phyloP scores from a whole-genome alignment of 169 alveolate genomes.

The Plasmodium knowlesi region DNA sequence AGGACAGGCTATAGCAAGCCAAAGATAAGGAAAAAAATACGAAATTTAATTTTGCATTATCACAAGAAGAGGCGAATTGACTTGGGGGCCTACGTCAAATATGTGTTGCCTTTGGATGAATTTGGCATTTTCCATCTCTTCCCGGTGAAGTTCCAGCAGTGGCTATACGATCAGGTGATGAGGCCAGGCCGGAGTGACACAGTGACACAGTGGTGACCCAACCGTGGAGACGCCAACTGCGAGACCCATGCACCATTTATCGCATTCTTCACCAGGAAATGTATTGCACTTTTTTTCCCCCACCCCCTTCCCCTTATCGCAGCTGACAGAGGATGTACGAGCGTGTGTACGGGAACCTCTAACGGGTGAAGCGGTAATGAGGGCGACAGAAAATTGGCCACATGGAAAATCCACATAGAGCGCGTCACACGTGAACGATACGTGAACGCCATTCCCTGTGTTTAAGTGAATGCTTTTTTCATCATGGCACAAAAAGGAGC shows the following conservation, averaged over 20 bases:
- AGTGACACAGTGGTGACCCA: neutral
- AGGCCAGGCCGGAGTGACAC: neutral
- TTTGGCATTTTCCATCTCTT: constrained; percentile 66
- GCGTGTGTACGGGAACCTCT: constrained; percentile 32
- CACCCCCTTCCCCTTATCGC: neutral
- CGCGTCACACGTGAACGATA: neutral
- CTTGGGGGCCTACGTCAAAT: constrained; percentile 30
- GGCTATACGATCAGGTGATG: constrained; percentile 42
- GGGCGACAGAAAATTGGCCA: neutral
- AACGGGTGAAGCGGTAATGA: constrained; percentile 22
- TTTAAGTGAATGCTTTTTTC: neutral
- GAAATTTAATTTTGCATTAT: constrained; percentile 54
- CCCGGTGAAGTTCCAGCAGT: constrained; percentile 50
- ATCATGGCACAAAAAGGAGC: neutral
- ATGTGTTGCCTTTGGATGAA: constrained; percentile 64
- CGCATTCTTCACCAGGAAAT: neutral
- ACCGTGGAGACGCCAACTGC: neutral
- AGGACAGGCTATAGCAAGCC: constrained; percentile 75
- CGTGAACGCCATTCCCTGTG: neutral
- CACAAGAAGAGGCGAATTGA: constrained; percentile 45
- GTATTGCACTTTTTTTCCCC: neutral
- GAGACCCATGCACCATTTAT: neutral
- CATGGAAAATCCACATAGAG: neutral
- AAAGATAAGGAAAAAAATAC: constrained; percentile 62
- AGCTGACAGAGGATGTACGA: constrained; percentile 56